These are phyloP conservation scores for Blastocystis sp. DNA, from an alignment of 352 stramenopile genomes.

Conservation along the genomic window DNA sequence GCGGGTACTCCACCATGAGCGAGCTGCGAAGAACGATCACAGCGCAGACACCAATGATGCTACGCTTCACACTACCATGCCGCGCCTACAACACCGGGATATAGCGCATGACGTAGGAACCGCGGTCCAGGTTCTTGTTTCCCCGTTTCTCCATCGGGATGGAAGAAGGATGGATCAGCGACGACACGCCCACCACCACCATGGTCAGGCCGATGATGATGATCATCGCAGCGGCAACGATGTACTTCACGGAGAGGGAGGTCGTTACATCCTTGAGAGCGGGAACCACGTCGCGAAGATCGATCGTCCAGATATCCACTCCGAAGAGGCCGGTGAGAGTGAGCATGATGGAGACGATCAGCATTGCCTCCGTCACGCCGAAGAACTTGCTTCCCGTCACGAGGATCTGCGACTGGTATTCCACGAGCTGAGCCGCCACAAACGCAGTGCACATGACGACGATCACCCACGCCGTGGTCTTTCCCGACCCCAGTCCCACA, in stretches of 20 bases:
- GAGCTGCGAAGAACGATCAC: not conserved
- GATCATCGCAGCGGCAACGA: slow-evolving; percentile 6
- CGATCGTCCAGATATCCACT: slow-evolving; percentile 7
- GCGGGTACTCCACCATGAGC: not conserved
- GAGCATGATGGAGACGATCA: not conserved
- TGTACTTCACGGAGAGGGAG: not conserved
- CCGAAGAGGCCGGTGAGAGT: slow-evolving; percentile 33
- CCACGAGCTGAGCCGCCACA: slow-evolving; percentile 2
- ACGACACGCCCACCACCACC: not conserved
- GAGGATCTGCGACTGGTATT: not conserved
- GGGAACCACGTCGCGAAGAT: slow-evolving; percentile 6
- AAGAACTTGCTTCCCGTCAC: not conserved
- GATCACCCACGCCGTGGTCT: not conserved
- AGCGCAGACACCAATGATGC: not conserved
- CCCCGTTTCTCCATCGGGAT: slow-evolving; percentile 55
- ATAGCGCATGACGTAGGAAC: slow-evolving; percentile 18
- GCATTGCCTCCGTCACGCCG: slow-evolving; percentile 25
- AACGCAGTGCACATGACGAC: not conserved
- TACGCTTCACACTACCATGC: not conserved
- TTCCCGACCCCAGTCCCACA: not conserved
- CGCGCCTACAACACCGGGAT: not conserved
- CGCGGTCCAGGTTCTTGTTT: slow-evolving; percentile 62
- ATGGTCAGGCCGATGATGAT: slow-evolving; percentile 19
- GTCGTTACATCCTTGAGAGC: not conserved
- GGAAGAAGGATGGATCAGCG: slow-evolving; percentile 4